Evolutionary conservation across 164 flowering plant genomes (phyloP), one percentile per base, ranked within the genome.

Genomic region (Vitis cinerea): DNA sequence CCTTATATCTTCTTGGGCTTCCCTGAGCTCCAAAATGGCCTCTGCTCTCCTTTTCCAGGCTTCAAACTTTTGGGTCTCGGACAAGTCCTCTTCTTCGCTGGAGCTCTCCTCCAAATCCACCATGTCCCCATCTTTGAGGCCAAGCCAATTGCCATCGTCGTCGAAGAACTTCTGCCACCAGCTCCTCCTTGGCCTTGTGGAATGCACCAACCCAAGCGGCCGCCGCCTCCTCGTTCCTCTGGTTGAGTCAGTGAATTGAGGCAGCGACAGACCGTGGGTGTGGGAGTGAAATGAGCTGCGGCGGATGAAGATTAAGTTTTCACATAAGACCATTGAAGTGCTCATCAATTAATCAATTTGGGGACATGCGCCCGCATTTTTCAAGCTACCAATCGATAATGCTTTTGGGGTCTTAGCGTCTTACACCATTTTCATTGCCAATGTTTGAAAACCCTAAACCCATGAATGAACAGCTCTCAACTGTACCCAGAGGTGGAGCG

Each of bases 21-120:
- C 99, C 74, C 97, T 85, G 75, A 96, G 68, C 80, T 93, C 99
- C 8, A 84, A 53, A 50, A 96, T 91, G 0, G 97, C 97, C 87
- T 96, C 98, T 0, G 99, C 99, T 75, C 98, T 82, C 73, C 86
- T 88, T 81, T 75, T 96, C 99, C 99, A 96, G 8, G 90, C 97
- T 81, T 93, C 94, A 74, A 96, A 96, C 72, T 83, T 93, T 19
- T 88, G 89, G 59, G 64, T 82, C 59, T 87, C 99, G 0, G 90
- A 78, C 54, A 83, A 19, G 29, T 67, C 78, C 14, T 78, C 82
- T n/a, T 81, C 88, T 19, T 78, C 86, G 49, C 65, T 69, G 2
- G 75, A 65, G 50, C 4, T 61, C 44, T 76, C 81, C n/a, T 54
- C 50, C 23, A 76, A 81, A 31, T 75, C 76, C 56, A 69, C 81